Conservation (phyloP, 192 early-diverging fungal genomes). For the Backusella sp. region DNA sequence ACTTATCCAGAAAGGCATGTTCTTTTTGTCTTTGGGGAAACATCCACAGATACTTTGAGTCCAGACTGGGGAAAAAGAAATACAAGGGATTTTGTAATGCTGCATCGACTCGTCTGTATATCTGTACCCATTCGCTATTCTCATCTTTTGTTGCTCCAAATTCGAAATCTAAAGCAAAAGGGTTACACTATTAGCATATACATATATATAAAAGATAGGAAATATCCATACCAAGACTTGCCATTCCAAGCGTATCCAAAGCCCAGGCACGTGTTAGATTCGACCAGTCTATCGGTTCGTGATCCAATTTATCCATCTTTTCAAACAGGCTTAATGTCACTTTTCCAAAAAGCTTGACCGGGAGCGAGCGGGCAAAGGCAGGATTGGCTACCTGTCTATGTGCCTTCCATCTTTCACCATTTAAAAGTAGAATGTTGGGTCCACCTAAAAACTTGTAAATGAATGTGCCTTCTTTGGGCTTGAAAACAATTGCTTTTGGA, state of each 20-base stretch:
- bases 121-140: background rate
- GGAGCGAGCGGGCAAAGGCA: conserved; percentile 32
- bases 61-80: background rate
- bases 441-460: background rate
- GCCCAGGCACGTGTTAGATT: background rate
- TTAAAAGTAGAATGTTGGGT: background rate
- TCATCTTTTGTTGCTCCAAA: background rate
- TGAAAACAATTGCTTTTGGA: background rate
- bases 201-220: background rate
- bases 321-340: conserved; percentile 19
- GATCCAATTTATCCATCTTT: background rate
- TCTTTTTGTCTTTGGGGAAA: background rate
- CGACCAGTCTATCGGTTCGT: background rate
- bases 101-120: conserved; percentile 4
- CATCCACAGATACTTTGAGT: background rate
- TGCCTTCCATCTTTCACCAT: background rate
- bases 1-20: background rate
- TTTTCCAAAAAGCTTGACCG: conserved; percentile 19
- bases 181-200: too few species aligned
- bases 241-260: background rate
- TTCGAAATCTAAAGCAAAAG: background rate
- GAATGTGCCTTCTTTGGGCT: background rate
- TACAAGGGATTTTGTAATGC: background rate
- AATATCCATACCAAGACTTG: background rate
- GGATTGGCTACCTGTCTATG: conserved; percentile 20